Percentiles rank a stretch among this genome's conserved stretches.
phyloP scores from a whole-genome alignment of 345 rosid species.

The Camelina neglecta region DNA sequence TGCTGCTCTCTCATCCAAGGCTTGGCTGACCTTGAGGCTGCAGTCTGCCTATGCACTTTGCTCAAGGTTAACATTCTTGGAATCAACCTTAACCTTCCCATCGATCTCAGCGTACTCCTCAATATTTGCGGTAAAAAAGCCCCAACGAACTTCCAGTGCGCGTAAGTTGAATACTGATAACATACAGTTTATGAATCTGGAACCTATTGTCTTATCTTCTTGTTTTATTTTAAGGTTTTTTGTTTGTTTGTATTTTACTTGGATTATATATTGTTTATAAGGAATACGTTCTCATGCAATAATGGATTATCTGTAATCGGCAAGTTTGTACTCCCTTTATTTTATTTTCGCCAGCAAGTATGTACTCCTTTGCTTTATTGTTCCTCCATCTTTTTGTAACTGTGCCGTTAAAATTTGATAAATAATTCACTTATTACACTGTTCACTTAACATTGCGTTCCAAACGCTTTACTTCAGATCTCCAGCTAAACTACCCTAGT shows the following conservation, averaged over 20 bases:
- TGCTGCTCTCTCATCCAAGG: conserved; percentile 52
- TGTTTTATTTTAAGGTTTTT: background rate
- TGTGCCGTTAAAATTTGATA: background rate
- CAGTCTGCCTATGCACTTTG: conserved; percentile 58
- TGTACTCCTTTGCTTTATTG: conserved; percentile 19
- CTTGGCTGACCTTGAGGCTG: conserved; percentile 58
- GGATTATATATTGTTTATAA: conserved; percentile 4
- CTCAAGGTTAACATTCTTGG: conserved; percentile 53
- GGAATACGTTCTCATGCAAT: conserved; percentile 28
- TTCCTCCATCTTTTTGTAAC: too few species aligned
- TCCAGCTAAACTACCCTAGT: too few species aligned
- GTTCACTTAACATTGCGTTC: too few species aligned
- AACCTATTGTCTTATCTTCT: conserved; percentile 8
- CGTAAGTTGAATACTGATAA: conserved; percentile 28
- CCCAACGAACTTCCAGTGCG: conserved; percentile 47
- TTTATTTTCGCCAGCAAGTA: too few species aligned
- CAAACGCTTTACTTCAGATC: too few species aligned
- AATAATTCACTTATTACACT: too few species aligned
- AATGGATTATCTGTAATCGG: conserved; percentile 12
- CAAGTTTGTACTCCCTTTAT: conserved; percentile 10
- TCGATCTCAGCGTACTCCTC: conserved; percentile 50
- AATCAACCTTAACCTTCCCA: conserved; percentile 50
- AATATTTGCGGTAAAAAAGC: conserved; percentile 44
- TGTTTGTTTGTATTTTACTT: background rate
- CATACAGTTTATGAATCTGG: too few species aligned